Evolutionary conservation across 495 filamentous ascomycete genomes (phyloP), one percentile per base, ranked within the genome.

Genomic region (Bacidia gigantensis): DNA sequence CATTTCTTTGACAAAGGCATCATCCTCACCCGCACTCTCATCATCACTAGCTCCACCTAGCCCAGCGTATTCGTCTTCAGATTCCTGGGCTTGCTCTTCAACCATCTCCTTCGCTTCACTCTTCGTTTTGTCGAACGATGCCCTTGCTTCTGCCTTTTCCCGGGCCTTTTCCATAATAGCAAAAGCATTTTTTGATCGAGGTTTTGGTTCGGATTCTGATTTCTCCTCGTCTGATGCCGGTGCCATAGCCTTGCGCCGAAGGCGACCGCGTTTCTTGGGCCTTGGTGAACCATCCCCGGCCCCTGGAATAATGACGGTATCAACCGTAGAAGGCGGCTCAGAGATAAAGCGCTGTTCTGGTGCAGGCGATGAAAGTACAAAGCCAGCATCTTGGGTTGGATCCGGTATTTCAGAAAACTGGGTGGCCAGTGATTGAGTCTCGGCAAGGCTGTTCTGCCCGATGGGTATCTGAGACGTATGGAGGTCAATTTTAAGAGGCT

Each of bases 51-150:
- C 83, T 40, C 92, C 92, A 44, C 93, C 93, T 39, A 97, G 72
- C 1, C 93, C 93, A 26, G 89, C 92, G 62, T 95, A 99, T 64
- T 99, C 92, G 63, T 99, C 92, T 63, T 97, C 93, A 0, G 93
- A 97, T 70, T 99, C 92, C 58, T 92, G 87, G 38, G 92, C 92
- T 60, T 92, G 87, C 56, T 97, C 92, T 54, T 97, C 77, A 17
- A 99, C 71, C 71, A 95, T 87, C 12, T 82, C 81, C 51, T 81
- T 88, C 0, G 88, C 89, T 59, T 88, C 84, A 66, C 86, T 93
- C 62, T 83, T 92, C 60, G 82, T 86, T 69, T 84, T 92, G 64
- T 94, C 77, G 57, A 86, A 94, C 7, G 70, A 67, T 20, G 75
- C 67, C 49, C 54, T 56, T 22, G 67, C 61, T 55, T 82, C 80